Base-by-base conservation (phyloP, 1,284 basidiomycete species). In the Baeospora myosura region DNA sequence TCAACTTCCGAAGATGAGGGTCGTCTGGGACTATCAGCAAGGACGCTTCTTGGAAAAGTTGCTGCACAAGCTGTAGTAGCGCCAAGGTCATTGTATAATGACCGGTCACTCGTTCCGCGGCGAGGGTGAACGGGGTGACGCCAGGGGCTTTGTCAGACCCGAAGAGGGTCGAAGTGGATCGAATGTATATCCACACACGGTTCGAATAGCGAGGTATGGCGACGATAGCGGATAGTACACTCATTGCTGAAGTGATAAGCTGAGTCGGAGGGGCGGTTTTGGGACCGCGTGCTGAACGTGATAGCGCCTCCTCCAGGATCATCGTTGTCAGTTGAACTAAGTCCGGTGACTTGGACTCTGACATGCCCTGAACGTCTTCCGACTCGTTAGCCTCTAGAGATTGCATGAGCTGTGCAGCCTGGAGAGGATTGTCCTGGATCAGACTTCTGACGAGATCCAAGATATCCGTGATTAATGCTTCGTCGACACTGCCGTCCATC, bases 131-230 rank as follows among this genome's bases (percentile, higher is more conserved):
- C 1, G 79, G 76, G 6, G 77, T 73, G 46, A 76, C 76, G 3
- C 74, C 74, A 22, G 68, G 63, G 4, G 66, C 59, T 30, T 65
- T 66, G 17, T 76, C 75, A 3, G 78, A 71, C 11, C 86, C 85
- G 56, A 92, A 89, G 12, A 94, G 67, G 4, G 80, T 68, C 1
- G 77, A 69, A 1, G 88, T 84, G 2, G 86, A 88, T 8, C 88
- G 81, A 21, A 91, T 73, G 53, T 84, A 90, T 4, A 91, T 68
- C 90, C 91, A 94, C 14, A 93, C 83, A 1, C 83, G 74, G 44
- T 79, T 78, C 1, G 88, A 82, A 52, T 84, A 83, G 35, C 67
- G 71, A 0, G 85, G 84, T 1, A 93, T 65, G 0, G 81, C 76
- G 16, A 93, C 69, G 23, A 94, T 69, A 0, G 81, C 78, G 6